phyloP scores from a whole-genome alignment of 2,329 filamentous ascomycete species.

The Penicillium janthinellum region DNA sequence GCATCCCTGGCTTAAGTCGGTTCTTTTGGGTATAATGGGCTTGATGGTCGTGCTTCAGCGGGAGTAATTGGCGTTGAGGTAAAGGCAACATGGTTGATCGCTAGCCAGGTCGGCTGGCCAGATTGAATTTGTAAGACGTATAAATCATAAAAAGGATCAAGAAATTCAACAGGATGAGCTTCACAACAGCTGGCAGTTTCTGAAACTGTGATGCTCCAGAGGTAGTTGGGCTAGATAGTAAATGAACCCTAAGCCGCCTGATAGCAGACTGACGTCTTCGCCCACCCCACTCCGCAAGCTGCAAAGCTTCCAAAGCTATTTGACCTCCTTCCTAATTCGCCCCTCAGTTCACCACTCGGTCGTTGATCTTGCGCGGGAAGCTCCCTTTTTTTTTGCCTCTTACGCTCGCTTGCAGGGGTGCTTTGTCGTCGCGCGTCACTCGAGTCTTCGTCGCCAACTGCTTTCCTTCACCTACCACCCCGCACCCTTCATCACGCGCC shows the following conservation, averaged over 20 bases:
- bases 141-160: not conserved
- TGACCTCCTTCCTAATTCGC: not conserved
- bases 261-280: slow-evolving; percentile 24
- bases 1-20: slow-evolving; percentile 95
- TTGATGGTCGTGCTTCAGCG: slow-evolving; percentile 88
- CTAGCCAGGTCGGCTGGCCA: not conserved
- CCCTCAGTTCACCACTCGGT: not conserved
- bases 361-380: not conserved
- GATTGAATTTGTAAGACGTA: not conserved
- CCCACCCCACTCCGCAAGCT: slow-evolving; percentile 12
- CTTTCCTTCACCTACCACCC: slow-evolving; percentile 9
- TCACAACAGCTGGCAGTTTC: not conserved
- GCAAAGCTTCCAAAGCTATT: slow-evolving; percentile 12
- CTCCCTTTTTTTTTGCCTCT: not conserved
- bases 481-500: slow-evolving; percentile 18
- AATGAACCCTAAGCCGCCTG: not conserved
- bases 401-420: not conserved
- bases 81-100: slow-evolving; percentile 1
- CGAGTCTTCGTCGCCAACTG: slow-evolving; percentile 2
- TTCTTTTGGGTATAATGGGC: slow-evolving; percentile 92
- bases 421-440: not conserved
- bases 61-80: slow-evolving; percentile 59
- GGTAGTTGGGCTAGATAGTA: not conserved
- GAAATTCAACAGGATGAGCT: not conserved
- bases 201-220: not conserved